Evolutionary conservation across 2,329 filamentous ascomycete genomes (phyloP), one percentile per base, ranked within the genome.

Genomic region (Fusarium nisikadoi): DNA sequence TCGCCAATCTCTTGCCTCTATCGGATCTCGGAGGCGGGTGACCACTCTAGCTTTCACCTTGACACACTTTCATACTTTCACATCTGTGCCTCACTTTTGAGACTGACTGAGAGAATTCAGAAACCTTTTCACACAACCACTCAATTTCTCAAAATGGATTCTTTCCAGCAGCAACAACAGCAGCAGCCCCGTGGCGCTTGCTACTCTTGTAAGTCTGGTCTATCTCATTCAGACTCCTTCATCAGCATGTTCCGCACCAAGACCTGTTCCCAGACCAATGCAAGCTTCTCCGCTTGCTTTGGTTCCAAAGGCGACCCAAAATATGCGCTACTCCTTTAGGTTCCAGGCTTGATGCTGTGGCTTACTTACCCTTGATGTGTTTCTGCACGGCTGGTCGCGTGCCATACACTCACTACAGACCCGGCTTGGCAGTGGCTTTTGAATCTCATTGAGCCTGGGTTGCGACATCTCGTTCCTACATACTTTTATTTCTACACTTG

Each of bases 171-270:
- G 65, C 65, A 68, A 38, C 63, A 66, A 43, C 63, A 66, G 62
- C 63, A 63, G 62, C 68, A 76, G 70, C 73, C 78, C 62, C 83
- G 81, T 71, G 85, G 86, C 77, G 83, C 84, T 72, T 88, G 86
- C 82, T 88, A 87, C 80, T 85, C 83, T 75, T 86, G 84, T 86
- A 77, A 85, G 84, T 83, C 31, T 52, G 25, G 31, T n/a, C 25
- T 47, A 41, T 57, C 23, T 42, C 33, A 27, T 50, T 35, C 50
- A 58, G 46, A 49, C 50, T 52, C 14, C 16, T n/a, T 59, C 14
- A 36, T 31, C 36, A 33, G 31, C 29, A 39, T 57, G 25, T 16
- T 38, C 23, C 31, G n/a, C 35, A 14, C 16, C 41, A 42, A 68
- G 49, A 14, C 23, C 23, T 29, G 33, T 52, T 68, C 29, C 20